Evolutionary conservation across 768 basidiomycete species (phyloP), one percentile per base, ranked within the genome.

Genomic region (Serendipita indica): DNA sequence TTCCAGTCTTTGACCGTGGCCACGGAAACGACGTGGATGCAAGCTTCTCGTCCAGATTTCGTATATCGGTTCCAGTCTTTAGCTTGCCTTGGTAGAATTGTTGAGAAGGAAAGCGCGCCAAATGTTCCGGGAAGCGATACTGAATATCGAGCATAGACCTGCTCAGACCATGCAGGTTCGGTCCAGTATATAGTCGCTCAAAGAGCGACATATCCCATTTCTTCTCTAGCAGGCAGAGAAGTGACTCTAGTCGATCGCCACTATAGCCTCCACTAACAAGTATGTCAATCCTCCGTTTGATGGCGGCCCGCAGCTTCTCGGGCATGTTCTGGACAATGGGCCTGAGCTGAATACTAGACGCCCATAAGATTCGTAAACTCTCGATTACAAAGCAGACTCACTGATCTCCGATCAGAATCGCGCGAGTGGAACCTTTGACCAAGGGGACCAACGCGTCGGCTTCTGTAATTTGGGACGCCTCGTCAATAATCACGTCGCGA

Each of bases 391-490:
- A 27, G 45, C 20, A 20, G 14, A 71, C 80, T 71, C 63, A 85
- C 83, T 84, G 83, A 63, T 84, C 82, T 7, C 83, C 83, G 3
- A 84, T 83, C 12, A 85, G 69, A 3, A 84, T 74, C 0, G 78
- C 82, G 49, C 74, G 69, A 49, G 69, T 67, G 41, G 78, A 75
- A 2, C 81, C 82, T 64, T 84, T 84, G 7, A 83, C 80, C 2
- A 85, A 70, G 0, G 83, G 82, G 32, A 84, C 83, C 33, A 84
- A 70, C 0, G 82, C 77, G 54, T 75, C 75, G 2, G 82, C 79
- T 62, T 85, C 83, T 0, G 81, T 83, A 6, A 84, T 77, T 64
- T 84, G 83, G 0, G 82, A 84, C 0, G 82, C 83, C 63, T 84
- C 82, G 64, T 85, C 83, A 39, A 84, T 81, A 43, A 84, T 69